Percentiles rank a stretch among this genome's conserved stretches.
These are phyloP conservation scores for Fraxinus quadrangulata DNA, from an alignment of 257 asterid species.

Conservation along the genomic window DNA sequence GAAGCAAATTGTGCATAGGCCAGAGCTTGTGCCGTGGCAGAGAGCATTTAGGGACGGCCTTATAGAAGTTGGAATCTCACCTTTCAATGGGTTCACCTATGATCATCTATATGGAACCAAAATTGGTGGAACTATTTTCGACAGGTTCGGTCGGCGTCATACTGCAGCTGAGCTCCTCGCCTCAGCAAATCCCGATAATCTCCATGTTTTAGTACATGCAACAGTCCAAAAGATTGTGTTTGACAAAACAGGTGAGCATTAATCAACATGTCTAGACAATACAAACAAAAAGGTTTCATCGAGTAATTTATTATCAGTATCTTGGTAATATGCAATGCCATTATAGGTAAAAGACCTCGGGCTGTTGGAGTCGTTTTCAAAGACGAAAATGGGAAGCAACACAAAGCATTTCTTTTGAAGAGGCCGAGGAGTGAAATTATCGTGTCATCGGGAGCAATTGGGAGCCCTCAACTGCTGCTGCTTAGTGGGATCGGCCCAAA, in stretches of 20 bases:
- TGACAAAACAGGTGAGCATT: slow-evolving; percentile 51
- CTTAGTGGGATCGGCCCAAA: slow-evolving; percentile 93
- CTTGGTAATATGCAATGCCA: neutral
- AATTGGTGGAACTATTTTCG: slow-evolving; percentile 95
- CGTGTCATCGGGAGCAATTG: slow-evolving; percentile 82
- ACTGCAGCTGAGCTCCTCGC: slow-evolving; percentile 89
- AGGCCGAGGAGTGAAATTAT: slow-evolving; percentile 70
- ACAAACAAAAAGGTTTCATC: neutral
- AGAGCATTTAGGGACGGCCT: slow-evolving; percentile 70
- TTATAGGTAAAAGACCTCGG: slow-evolving; percentile 66
- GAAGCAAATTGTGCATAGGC: slow-evolving; percentile 76
- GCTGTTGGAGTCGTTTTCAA: slow-evolving; percentile 83
- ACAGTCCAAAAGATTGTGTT: slow-evolving; percentile 72
- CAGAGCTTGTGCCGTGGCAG: slow-evolving; percentile 80
- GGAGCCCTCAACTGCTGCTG: slow-evolving; percentile 90
- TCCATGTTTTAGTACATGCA: slow-evolving; percentile 74
- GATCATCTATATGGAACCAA: slow-evolving; percentile 91
- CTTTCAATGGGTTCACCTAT: slow-evolving; percentile 92
- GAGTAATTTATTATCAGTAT: neutral
- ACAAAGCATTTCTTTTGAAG: slow-evolving; percentile 67
- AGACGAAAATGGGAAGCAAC: slow-evolving; percentile 72
- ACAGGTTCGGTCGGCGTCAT: slow-evolving; percentile 78
- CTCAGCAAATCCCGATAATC: slow-evolving; percentile 63
- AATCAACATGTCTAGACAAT: neutral
- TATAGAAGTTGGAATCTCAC: slow-evolving; percentile 78